phyloP scores from a whole-genome alignment of 2,329 filamentous ascomycete genomes.

The Colletotrichum sp. region DNA sequence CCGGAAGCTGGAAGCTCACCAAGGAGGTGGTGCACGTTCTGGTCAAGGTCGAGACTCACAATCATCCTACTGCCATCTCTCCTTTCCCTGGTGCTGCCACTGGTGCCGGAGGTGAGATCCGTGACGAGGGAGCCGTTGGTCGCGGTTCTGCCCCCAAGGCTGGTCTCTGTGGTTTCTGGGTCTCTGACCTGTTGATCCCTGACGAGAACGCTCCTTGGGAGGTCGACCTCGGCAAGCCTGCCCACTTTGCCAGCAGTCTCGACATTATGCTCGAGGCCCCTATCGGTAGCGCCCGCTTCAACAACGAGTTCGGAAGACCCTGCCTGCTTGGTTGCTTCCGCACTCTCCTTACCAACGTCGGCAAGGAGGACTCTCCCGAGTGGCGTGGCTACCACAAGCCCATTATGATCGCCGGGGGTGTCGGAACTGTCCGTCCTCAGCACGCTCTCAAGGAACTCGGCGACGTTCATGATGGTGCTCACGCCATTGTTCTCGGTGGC shows the following conservation, averaged over 20 bases:
- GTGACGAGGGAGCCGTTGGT: constrained; percentile 94
- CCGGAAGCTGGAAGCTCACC: constrained; percentile 84
- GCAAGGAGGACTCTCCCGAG: constrained; percentile 60
- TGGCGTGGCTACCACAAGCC: constrained; percentile 96
- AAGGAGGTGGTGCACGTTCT: constrained; percentile 89
- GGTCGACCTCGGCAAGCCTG: constrained; percentile 84
- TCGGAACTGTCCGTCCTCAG: constrained; percentile 89
- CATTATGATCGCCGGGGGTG: constrained; percentile 96
- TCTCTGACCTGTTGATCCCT: constrained; percentile 92
- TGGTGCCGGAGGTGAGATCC: constrained; percentile 92
- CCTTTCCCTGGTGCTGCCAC: constrained; percentile 93
- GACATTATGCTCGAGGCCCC: constrained; percentile 99
- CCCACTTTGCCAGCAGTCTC: constrained; percentile 90
- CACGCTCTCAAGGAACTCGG: constrained; percentile 85
- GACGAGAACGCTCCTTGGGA: constrained; percentile 88
- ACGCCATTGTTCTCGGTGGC: constrained; percentile 90
- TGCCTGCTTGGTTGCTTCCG: constrained; percentile 90
- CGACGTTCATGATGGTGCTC: constrained; percentile 84
- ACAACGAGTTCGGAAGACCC: constrained; percentile 96
- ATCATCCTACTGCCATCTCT: constrained; percentile 95
- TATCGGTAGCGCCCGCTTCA: constrained; percentile 93
- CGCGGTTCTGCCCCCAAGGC: constrained; percentile 92
- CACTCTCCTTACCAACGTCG: constrained; percentile 78
- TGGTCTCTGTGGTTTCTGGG: constrained; percentile 90
- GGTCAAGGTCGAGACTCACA: constrained; percentile 97